Evolutionary conservation across 306 rosid species (phyloP).

Genomic region (Rosa lucieae): DNA sequence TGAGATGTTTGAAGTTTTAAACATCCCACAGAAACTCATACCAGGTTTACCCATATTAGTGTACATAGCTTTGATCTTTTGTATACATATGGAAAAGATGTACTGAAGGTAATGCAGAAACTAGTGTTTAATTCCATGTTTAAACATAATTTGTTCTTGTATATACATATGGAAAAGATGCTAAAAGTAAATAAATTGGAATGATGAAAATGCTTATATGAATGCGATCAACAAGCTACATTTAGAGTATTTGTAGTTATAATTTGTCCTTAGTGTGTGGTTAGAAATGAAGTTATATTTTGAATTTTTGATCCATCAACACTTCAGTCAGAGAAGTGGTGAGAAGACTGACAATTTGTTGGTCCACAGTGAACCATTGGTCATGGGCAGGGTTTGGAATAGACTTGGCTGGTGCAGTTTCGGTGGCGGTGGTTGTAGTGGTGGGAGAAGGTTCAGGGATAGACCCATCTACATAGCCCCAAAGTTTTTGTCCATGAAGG

Average conservation of each 20-base stretch:
- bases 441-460: too few species aligned
- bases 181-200: background rate
- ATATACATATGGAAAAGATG: background rate
- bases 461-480: too few species aligned
- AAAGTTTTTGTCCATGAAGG: too few species aligned
- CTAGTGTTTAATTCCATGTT: background rate
- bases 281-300: background rate
- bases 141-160: background rate
- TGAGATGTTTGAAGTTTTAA: background rate
- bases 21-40: background rate
- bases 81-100: constrained; percentile 1
- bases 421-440: too few species aligned
- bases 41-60: background rate
- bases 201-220: background rate
- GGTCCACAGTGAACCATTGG: too few species aligned
- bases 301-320: background rate
- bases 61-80: background rate
- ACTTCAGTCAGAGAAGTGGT: too few species aligned
- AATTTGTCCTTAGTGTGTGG: background rate
- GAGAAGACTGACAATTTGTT: too few species aligned
- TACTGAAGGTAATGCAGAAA: background rate
- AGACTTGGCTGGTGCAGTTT: too few species aligned
- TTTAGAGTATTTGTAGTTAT: background rate
- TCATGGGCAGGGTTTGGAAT: too few species aligned
- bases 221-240: background rate